A percentile compares a stretch with the other conserved stretches of the same genome.
Conservation (phyloP, 2,329 filamentous ascomycete genomes). For the Exophiala sideris region DNA sequence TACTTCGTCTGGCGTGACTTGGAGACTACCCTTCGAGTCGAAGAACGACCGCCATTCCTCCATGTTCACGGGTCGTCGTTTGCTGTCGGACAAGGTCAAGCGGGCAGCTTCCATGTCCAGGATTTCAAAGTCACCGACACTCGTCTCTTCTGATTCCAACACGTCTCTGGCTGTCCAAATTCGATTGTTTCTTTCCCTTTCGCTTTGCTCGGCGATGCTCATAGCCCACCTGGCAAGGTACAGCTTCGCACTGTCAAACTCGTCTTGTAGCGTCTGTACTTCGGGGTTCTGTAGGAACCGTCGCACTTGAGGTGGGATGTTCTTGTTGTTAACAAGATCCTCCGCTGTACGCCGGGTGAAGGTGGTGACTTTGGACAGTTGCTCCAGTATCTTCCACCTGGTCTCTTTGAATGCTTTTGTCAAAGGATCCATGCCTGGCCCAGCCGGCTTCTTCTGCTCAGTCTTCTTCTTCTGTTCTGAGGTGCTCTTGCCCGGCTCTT, state of each 20-base stretch:
- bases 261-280: constrained; percentile 90
- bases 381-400: constrained; percentile 93
- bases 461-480: constrained; percentile 37
- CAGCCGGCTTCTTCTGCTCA: constrained; percentile 36
- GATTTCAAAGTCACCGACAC: constrained; percentile 93
- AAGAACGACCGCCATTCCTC: constrained; percentile 93
- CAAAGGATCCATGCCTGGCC: constrained; percentile 72
- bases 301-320: constrained; percentile 81
- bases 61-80: constrained; percentile 69
- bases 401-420: constrained; percentile 93
- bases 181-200: constrained; percentile 76
- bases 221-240: constrained; percentile 97
- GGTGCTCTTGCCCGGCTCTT: constrained; percentile 33
- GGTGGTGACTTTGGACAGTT: constrained; percentile 94
- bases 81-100: constrained; percentile 69
- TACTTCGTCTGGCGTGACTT: constrained; percentile 82
- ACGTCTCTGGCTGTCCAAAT: constrained; percentile 94
- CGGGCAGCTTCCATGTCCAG: constrained; percentile 73
- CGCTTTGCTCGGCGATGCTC: constrained; percentile 96
- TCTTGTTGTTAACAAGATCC: constrained; percentile 86
- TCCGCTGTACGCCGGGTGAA: constrained; percentile 91
- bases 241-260: constrained; percentile 92
- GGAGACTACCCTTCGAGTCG: constrained; percentile 68
- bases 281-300: constrained; percentile 85
- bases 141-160: constrained; percentile 88